phyloP scores from a whole-genome alignment of 225 moss, liverwort and hornwort genomes.

The Bryum argenteum region DNA sequence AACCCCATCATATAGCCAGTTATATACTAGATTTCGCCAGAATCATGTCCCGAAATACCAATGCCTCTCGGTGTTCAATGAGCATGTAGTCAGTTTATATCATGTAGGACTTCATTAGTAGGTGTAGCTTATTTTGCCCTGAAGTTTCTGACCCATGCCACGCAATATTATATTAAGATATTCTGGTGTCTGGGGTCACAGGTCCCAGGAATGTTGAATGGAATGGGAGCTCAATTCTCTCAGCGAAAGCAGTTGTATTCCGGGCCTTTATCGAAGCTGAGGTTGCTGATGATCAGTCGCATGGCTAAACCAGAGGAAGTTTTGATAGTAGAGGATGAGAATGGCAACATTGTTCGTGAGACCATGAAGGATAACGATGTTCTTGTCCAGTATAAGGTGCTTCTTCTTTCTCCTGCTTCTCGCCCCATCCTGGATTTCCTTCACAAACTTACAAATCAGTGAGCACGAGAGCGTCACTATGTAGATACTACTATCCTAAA shows the following conservation, averaged over 20 bases:
- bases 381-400: conserved; percentile 89
- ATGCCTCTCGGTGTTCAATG: neutral
- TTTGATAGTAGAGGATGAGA: conserved; percentile 96
- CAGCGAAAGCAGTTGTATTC: conserved; percentile 88
- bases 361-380: conserved; percentile 99
- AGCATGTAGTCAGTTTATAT: neutral
- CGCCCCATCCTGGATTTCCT: neutral
- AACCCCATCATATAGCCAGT: no score
- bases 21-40: no score
- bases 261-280: conserved; percentile 84
- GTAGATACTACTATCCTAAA: neutral
- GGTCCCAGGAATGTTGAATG: conserved; percentile 70
- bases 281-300: conserved; percentile 94
- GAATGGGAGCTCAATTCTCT: conserved; percentile 68
- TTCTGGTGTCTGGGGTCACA: conserved; percentile 22
- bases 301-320: conserved; percentile 99
- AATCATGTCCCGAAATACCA: no score
- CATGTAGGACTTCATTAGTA: neutral
- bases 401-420: neutral
- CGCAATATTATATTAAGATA: neutral
- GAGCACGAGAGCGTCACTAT: no score
- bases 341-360: conserved; percentile 96
- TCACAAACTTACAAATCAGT: neutral
- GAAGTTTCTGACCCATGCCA: neutral
- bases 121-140: neutral